Base-by-base conservation (phyloP, 2,329 filamentous ascomycete species). In the Alternaria infectoria region DNA sequence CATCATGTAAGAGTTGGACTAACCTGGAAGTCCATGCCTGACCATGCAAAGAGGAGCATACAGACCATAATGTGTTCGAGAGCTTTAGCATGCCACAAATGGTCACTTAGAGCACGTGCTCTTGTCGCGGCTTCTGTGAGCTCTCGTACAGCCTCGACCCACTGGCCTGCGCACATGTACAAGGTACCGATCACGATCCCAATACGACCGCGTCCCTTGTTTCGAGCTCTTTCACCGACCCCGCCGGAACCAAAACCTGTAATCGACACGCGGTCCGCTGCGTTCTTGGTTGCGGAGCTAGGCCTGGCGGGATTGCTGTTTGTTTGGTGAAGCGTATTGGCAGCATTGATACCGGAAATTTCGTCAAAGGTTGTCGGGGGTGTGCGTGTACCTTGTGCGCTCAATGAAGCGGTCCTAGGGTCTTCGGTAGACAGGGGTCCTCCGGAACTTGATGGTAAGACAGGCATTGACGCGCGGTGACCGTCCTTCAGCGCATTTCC, bases 71-170 rank as follows among this genome's bases (percentile, higher is more conserved):
- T 92, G 26, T 94, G 89, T 77, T 99, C 96, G 19, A 99, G 84
- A 1, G 93, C 94, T 80, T 98, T 98, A 17, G 92, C 96, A 81
- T 97, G 93, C 95, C 96, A 99, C n/a, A 98, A 79, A 79, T 97
- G 93, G 80, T 99, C 96, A 72, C 93, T 94, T 62, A 92, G 87
- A 40, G 89, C 89, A 71, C 93, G 91, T 15, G 93, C 91, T 70
- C 90, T 88, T 10, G 87, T 87, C 2, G 92, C 93, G 57, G 91
- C 93, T 64, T 97, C 95, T 10, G 89, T 85, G 21, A 97, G 86
- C 75, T 97, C 93, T 77, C 89, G 91, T 49, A 98, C 80, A 8
- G 95, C 94, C 81, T 98, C 94, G 51, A 86, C 88, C 93, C 96
- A 97, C 66, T 93, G 89, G 25, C 96, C 96, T 57, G 93, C 91